Conservation (phyloP, 371 early-diverging fungal genomes). For the Sporodiniella umbellata region DNA sequence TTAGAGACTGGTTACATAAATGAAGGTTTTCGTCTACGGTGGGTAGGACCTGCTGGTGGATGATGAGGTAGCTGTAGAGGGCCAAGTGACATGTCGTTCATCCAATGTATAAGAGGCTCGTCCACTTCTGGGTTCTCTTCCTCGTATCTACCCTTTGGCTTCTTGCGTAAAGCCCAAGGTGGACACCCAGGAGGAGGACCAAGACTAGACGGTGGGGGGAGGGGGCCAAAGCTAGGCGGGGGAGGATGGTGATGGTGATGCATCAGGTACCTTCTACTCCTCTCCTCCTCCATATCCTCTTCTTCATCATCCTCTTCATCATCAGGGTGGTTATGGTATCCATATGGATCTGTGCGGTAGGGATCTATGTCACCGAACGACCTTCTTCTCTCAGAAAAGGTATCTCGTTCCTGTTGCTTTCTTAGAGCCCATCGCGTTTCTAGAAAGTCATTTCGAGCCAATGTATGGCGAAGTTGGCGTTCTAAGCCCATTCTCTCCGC, state of each 20-base stretch:
- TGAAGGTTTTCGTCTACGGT: not conserved
- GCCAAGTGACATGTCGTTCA: not conserved
- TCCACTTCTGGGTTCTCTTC: not conserved
- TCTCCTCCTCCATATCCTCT: constrained; percentile 4
- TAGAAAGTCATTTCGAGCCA: constrained; percentile 13
- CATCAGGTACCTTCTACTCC: not conserved
- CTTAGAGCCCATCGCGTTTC: not conserved
- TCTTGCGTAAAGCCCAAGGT: not conserved
- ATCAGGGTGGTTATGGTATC: not conserved
- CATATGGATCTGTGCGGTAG: not conserved
- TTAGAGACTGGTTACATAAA: not conserved
- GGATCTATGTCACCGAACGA: not conserved
- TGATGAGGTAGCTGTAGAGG: not conserved
- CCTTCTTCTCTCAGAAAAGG: not conserved
- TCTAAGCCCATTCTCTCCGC: constrained; percentile 12
- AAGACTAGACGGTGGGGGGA: constrained; percentile 2
- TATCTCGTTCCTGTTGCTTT: constrained; percentile 2
- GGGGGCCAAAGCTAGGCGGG: no score
- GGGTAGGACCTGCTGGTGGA: not conserved
- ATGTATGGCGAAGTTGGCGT: constrained; percentile 9
- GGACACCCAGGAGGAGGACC: constrained; percentile 5
- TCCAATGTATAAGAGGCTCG: not conserved
- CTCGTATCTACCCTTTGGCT: not conserved
- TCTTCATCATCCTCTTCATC: constrained; percentile 6
- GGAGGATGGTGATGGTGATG: not conserved